A percentile compares a stretch with the other conserved stretches of the same genome.
Evolutionary conservation across 129 eudicot species (phyloP).

Genomic region (Flaveria trinervia): DNA sequence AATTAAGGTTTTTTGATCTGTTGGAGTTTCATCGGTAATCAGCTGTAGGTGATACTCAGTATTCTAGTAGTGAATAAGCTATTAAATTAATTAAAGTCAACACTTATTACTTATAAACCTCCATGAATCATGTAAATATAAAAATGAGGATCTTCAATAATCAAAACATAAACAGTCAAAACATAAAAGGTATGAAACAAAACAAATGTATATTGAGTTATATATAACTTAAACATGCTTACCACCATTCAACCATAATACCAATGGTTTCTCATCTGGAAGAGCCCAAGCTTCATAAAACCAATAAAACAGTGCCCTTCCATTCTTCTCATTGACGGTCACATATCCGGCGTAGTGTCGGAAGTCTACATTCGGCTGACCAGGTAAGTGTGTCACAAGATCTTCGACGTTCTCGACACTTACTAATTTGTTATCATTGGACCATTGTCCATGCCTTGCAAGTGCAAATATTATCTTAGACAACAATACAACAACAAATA

Average conservation of each 20-base stretch:
- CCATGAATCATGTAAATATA: not conserved
- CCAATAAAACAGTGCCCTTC: conserved; percentile 76
- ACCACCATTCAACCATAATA: conserved; percentile 87
- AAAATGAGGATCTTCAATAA: not conserved
- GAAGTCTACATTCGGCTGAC: conserved; percentile 62
- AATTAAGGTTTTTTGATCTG: too few species aligned
- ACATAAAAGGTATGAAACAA: not conserved
- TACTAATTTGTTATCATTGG: conserved; percentile 32
- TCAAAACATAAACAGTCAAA: not conserved
- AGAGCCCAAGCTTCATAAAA: conserved; percentile 65
- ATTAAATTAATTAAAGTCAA: not conserved
- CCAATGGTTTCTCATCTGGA: conserved; percentile 69
- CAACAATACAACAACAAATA: conserved; percentile 19
- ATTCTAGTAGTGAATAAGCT: too few species aligned
- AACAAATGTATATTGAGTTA: not conserved
- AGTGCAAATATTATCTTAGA: conserved; percentile 32
- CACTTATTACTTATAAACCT: not conserved
- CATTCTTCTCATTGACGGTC: conserved; percentile 57
- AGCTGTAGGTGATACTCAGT: too few species aligned
- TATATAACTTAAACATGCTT: conserved; percentile 17
- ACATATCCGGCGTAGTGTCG: conserved; percentile 74
- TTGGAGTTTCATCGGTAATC: too few species aligned
- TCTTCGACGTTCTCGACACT: conserved; percentile 32
- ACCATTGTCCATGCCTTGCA: conserved; percentile 42
- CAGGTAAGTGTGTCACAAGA: conserved; percentile 59